Percentiles rank a stretch among this genome's conserved stretches.
These are phyloP conservation scores for Selaginella tamariscina DNA, from an alignment of 75 land plant genomes.

Conservation along the genomic window DNA sequence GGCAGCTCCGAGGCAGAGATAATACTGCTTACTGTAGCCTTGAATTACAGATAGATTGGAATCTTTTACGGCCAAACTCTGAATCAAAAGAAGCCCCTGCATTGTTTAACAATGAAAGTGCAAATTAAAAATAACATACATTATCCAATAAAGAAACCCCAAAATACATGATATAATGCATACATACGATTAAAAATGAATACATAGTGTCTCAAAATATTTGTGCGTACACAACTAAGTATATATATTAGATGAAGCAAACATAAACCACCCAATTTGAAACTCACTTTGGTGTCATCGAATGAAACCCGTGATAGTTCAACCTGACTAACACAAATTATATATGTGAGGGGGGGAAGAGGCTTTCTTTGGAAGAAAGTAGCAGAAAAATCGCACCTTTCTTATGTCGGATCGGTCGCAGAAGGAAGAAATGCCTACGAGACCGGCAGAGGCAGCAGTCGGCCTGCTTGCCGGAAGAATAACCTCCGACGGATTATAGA, in stretches of 20 bases:
- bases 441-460: constrained; percentile 25
- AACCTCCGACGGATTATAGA: constrained; percentile 72
- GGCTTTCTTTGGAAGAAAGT: no score
- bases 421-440: neutral
- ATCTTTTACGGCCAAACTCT: constrained; percentile 63
- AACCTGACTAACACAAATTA: constrained; percentile 29
- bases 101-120: neutral
- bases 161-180: neutral
- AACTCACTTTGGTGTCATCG: constrained; percentile 90
- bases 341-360: no score
- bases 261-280: no score
- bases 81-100: constrained; percentile 74
- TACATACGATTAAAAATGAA: neutral
- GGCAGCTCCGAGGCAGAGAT: constrained; percentile 91
- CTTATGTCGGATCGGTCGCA: neutral
- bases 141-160: no score
- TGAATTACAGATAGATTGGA: constrained; percentile 61
- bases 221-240: no score
- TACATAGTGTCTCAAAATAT: no score
- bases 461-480: constrained; percentile 61
- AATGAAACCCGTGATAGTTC: constrained; percentile 66
- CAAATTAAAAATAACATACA: no score
- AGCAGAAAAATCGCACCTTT: neutral
- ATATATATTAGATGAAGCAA: no score
- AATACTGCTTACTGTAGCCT: constrained; percentile 77